Base-by-base conservation (phyloP, 2,329 filamentous ascomycete species). In the Ophiosphaerella herpotricha region DNA sequence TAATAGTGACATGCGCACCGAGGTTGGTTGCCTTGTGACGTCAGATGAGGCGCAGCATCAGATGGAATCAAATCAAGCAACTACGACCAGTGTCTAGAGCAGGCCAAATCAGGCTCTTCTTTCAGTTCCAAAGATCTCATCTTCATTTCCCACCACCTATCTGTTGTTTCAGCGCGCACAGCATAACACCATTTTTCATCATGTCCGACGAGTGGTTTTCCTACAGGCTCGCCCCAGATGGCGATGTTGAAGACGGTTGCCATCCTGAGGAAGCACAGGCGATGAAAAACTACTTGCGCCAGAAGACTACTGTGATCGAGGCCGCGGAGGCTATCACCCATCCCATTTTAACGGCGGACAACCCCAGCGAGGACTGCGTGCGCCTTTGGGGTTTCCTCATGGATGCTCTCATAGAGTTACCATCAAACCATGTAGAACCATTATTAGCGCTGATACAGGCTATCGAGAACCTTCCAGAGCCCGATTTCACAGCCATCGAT, bases 171-270 rank as follows among this genome's bases (percentile, higher is more conserved):
- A 8, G 26, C 26, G 9, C 26, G 11, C 26, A 29, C 11, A 29
- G 11, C 26, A 29, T 29, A 29, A 3, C 7, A 29, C 26, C 3
- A 3, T 3, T 29, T 29, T 11, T 11, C 40, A 41, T 35, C 37
- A 50, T 43, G 43, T 50, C 48, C 5, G 46, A 43, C n/a, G 31
- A 41, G 14, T 57, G 54, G 54, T 52, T 54, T 23, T 24, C 47
- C 3, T 45, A 21, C 12, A 46, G 47, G n/a, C 37, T 57, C 36
- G 39, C 34, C 2, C 51, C 51, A 12, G 33, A 52, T 18, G 46
- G 46, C 34, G 43, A 54, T 18, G 16, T 26, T 8, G 36, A 46
- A 40, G 45, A 42, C n/a, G 51, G 48, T 14, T 49, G 48, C 21
- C 48, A 54, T 24, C 51, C 51, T 6, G 23, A 49, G 14, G 51